Evolutionary conservation across 257 asterid genomes (phyloP), one percentile per base, ranked within the genome.

Genomic region (Catharanthus roseus): DNA sequence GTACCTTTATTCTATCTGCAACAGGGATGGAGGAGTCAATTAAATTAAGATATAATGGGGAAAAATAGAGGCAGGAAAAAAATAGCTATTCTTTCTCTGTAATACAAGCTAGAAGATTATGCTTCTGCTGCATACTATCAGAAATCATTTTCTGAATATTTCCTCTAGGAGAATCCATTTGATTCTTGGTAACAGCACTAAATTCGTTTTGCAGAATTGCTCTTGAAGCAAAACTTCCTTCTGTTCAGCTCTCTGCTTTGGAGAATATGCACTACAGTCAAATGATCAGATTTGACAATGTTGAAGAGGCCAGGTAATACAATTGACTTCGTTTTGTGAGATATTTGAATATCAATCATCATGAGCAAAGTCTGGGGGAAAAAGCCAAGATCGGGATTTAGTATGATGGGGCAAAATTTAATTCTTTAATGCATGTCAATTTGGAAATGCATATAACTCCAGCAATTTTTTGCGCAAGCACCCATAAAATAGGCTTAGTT

Each of bases 181-280:
- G 67, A 67, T 78, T 31, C 69, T 36, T 67, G 69, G 70, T 77
- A 66, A 77, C 67, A 62, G 68, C 70, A 68, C 72, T 71, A 36
- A 68, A 75, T 77, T n/a, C 74, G 67, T 54, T 41, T 54, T 63
- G 64, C 89, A 95, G 97, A 84, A 88, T 89, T 80, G 89, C 96
- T 75, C 78, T 75, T 54, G 57, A 74, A 51, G 96, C 93, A 66
- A 86, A 91, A 31, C 79, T 85, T 71, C 60, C 86, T 65, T 75
- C 86, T 56, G 78, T 84, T 82, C 91, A 89, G 84, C 85, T 91
- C 67, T 80, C 91, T 74, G 96, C 99, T 78, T 84, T 95, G 64
- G 95, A 95, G 81, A 95, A 95, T 82, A 89, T 95, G 83, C 97
- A 95, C 83, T 91, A 91, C 68, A 85, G 90, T 78, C 82, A 95